Base-by-base conservation (phyloP, 2,329 filamentous ascomycete species). In the Escovopsis sp. region DNA sequence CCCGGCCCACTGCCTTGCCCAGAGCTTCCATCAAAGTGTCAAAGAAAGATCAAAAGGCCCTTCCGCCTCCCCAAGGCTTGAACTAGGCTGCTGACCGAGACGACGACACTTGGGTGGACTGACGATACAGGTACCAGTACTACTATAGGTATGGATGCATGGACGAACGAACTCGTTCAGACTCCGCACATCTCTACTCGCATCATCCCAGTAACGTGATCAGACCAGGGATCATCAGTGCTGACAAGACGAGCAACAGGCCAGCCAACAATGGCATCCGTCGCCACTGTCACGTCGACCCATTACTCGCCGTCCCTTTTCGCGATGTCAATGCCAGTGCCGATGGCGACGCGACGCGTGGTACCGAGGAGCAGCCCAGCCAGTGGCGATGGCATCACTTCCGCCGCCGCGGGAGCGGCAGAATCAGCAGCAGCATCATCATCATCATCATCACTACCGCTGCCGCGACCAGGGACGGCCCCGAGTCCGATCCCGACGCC, bases 381-480 rank as follows among this genome's bases (percentile, higher is more conserved):
- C 33, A 23, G 27, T 30, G 19, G 15, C 16, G 25, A 27, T 29
- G 23, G 25, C 35, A 23, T 16, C 35, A 15, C 17, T n/a, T n/a
- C 30, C 18, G 26, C 37, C 27, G 25, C 33, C 35, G 15, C 17
- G 16, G 17, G 5, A 16, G 13, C 14, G 16, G 17, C 15, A 16
- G 13, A 15, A 31, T 10, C 17, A 16, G 14, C 8, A 31, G 13
- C 27, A 29, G 13, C 15, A 29, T 4, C 27, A 33, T 13, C 25
- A 19, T 4, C 16, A 15, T 33, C 16, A n/a, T 7, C 30, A 45
- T 37, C 31, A 46, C 44, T 27, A 47, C 51, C 9, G 45, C 49
- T 5, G 35, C 48, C 14, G 45, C 48, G 21, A 25, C 21, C 21
- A 4, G 11, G 21, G 21, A 25, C 21, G 8, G 21, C 21, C 4